Base-by-base conservation (phyloP, 176 grass and related monocot species). In the Echinochloa phyllopogon region DNA sequence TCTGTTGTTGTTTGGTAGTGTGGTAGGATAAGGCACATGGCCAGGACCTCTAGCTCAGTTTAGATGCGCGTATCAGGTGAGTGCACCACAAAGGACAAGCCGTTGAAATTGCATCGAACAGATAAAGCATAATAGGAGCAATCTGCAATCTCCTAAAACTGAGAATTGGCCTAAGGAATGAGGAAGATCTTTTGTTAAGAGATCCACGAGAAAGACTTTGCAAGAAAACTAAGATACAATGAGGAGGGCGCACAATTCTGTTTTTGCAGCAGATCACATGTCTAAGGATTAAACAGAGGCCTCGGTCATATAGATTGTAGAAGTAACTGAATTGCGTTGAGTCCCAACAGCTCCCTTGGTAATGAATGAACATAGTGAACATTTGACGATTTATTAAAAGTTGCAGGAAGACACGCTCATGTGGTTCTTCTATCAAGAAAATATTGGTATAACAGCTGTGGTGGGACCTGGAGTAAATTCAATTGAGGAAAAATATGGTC, bases 111-210 rank as follows among this genome's bases (percentile, higher is more conserved):
- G 44, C 1, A 23, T 18, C 23, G 8, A 83, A 84, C 23, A 88
- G 37, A 78, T 72, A 45, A 18, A 83, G 45, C 2, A 50, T 63
- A 45, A 64, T 20, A 79, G 27, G 5, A 39, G 25, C 9, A 73
- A 27, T 24, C 47, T 2, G 41, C 14, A 55, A 20, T 45, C 43
- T 62, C 16, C 56, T 72, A 76, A 38, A 37, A n/a, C 36, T 45
- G 0, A 57, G 10, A 59, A 72, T 61, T 47, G 36, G 36, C 51
- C 3, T 7, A 72, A 72, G 14, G 49, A 29, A 72, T 45, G 10
- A 59, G 12, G 14, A 53, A 73, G 24, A 57, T 36, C 20, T n/a
- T 58, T 48, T 85, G 74, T n/a, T 68, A 65, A 69, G 43, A 78
- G 24, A 60, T 49, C 69, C 27, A 78, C 33, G n/a, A 69, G 29